phyloP scores from a whole-genome alignment of 192 early-diverging fungal species.

The Gamsiella multidivaricata region DNA sequence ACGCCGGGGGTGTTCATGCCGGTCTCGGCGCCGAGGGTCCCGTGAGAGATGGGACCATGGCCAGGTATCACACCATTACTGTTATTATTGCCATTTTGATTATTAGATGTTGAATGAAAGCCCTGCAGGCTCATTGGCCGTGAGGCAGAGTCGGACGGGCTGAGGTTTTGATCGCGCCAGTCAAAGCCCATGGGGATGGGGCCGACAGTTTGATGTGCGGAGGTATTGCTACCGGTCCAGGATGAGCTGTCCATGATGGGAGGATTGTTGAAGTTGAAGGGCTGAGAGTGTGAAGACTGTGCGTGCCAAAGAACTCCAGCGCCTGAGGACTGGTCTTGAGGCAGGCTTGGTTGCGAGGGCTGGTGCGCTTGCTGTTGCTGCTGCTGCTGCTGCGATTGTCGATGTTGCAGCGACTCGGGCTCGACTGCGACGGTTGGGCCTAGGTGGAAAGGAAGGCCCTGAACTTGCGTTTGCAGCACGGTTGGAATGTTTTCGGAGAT shows the following conservation, averaged over 20 bases:
- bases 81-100: conserved; percentile 22
- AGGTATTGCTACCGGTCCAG: conserved; percentile 34
- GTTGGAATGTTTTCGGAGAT: conserved; percentile 9
- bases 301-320: conserved; percentile 27
- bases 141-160: conserved; percentile 16
- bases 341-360: not conserved
- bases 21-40: conserved; percentile 13
- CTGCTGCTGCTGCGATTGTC: not conserved
- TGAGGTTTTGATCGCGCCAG: conserved; percentile 42
- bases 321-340: conserved; percentile 10
- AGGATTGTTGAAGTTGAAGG: conserved; percentile 4
- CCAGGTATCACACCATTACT: conserved; percentile 10
- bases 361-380: conserved; percentile 10
- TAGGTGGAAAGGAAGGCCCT: not conserved
- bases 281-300: conserved; percentile 9
- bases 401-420: conserved; percentile 2
- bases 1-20: conserved; percentile 9
- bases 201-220: conserved; percentile 34
- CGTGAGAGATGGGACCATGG: conserved; percentile 5
- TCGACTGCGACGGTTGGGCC: conserved; percentile 9
- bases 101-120: conserved; percentile 24
- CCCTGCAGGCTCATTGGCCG: conserved; percentile 26
- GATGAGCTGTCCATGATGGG: conserved; percentile 45
- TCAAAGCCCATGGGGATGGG: conserved; percentile 47
- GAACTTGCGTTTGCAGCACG: conserved; percentile 7